A percentile compares a stretch with the other conserved stretches of the same genome.
phyloP scores from a whole-genome alignment of 805 yeast genomes.

The Yamadazyma insecticola region DNA sequence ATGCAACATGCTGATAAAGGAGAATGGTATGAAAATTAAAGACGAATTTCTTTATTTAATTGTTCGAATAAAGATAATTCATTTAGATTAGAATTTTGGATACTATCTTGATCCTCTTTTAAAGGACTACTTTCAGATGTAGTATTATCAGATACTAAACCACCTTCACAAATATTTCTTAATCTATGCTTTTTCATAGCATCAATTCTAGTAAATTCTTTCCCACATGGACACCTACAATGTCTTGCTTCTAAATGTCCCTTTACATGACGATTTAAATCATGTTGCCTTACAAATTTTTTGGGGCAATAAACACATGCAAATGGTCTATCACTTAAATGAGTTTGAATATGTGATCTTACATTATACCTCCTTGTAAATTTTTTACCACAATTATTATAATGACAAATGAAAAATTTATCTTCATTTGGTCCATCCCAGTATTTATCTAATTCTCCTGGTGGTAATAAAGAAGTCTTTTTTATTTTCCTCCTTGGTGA shows the following conservation, averaged over 20 bases:
- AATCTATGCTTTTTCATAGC: constrained; percentile 78
- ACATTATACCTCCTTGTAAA: constrained; percentile 89
- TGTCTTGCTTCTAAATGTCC: constrained; percentile 74
- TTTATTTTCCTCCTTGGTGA: constrained; percentile 47
- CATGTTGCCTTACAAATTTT: constrained; percentile 93
- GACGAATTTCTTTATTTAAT: too few species aligned
- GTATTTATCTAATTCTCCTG: constrained; percentile 82
- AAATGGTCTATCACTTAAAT: constrained; percentile 90
- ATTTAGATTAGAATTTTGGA: neutral
- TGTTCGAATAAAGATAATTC: too few species aligned
- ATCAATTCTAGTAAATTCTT: constrained; percentile 84
- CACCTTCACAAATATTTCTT: constrained; percentile 80
- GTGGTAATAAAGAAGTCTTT: constrained; percentile 70
- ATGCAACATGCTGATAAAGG: too few species aligned
- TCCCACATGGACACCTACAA: constrained; percentile 84
- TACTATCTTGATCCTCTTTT: constrained; percentile 5
- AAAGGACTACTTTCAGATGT: too few species aligned
- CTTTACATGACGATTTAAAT: constrained; percentile 82
- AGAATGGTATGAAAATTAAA: too few species aligned
- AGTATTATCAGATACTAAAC: constrained; percentile 29
- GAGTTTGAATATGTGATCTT: constrained; percentile 95
- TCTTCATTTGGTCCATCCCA: constrained; percentile 76
- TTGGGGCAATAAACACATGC: constrained; percentile 73
- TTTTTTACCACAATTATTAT: constrained; percentile 71
- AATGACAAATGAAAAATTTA: constrained; percentile 70